These are phyloP conservation scores for Pestalotiopsis sp. DNA, from an alignment of 2,329 filamentous ascomycete species.

Conservation along the genomic window DNA sequence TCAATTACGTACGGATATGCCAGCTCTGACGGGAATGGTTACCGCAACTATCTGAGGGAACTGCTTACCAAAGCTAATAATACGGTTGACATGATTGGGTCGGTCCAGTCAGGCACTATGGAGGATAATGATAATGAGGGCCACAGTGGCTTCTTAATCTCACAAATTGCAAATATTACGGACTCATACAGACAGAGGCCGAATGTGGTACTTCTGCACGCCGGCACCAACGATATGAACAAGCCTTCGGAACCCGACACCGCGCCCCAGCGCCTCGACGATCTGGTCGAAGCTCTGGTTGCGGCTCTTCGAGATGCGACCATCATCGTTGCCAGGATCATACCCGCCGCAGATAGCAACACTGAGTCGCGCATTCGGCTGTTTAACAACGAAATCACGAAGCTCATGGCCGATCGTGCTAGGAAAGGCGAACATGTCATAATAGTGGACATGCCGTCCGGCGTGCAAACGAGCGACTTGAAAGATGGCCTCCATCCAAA, in stretches of 20 bases:
- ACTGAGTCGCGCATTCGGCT: not conserved
- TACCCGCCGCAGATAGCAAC: not conserved
- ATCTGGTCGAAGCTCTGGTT: not conserved
- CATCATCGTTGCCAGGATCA: not conserved
- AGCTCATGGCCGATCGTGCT: not conserved
- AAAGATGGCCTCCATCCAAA: not conserved
- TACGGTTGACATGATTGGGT: not conserved
- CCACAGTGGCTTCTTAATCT: not conserved
- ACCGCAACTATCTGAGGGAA: not conserved
- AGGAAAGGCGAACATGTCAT: not conserved
- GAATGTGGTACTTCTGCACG: conserved; percentile 14
- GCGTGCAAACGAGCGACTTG: not conserved
- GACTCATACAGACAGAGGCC: not conserved
- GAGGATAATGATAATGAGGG: not conserved
- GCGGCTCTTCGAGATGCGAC: not conserved
- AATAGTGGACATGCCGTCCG: not conserved
- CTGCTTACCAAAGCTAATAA: not conserved
- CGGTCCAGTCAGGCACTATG: not conserved
- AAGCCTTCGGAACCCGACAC: not conserved
- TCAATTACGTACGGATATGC: not conserved
- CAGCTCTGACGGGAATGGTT: not conserved
- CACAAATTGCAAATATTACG: not conserved
- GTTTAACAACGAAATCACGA: not conserved
- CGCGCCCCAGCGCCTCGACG: not conserved
- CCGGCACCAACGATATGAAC: conserved; percentile 18